Evolutionary conservation across 495 filamentous ascomycete genomes (phyloP), one percentile per base, ranked within the genome.

Genomic region (Penicillium canescens): DNA sequence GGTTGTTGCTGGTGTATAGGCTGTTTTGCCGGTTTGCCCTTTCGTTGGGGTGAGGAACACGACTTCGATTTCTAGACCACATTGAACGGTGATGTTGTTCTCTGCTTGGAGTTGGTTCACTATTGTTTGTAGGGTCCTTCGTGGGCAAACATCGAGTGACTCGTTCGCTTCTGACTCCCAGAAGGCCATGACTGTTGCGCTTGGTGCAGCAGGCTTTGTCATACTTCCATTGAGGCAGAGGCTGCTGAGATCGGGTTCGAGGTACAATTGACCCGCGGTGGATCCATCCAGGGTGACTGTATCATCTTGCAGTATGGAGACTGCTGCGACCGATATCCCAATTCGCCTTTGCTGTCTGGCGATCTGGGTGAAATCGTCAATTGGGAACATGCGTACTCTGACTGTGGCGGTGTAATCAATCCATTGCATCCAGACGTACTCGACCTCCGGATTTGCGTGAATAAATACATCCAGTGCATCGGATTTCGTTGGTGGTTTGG

Each of bases 1-100:
- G 47, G 6, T 73, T 41, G 56, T 68, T 39, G 50, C 56, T 31
- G 57, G 68, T 3, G 18, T 35, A 50, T 52, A 71, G 11, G 28
- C 51, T 33, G 18, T 60, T 38, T 24, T 55, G 28, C 51, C 63
- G 28, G 41, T 51, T 37, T 12, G 50, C 10, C 42, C 59, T n/a
- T 56, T 52, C 4, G 50, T 46, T 33, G 69, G 63, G 8, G 60
- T 67, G 45, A 94, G 65, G 52, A 95, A 86, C 6, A 90, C 76
- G 16, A 96, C 84, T 67, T 96, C 91, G 33, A 92, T 84, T 67
- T 96, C 92, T 59, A 92, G 93, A 4, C 91, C 91, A 24, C 89
- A 63, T 1, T 87, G 72, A 35, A 92, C 81, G 23, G 79, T 61
- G 33, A 82, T 71, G 8, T 70, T 62, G 23, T 66, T 57, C 13